A percentile compares a stretch with the other conserved stretches of the same genome.
phyloP scores from a whole-genome alignment of 2,329 filamentous ascomycete species.

The Cucurbitaria berberidis region DNA sequence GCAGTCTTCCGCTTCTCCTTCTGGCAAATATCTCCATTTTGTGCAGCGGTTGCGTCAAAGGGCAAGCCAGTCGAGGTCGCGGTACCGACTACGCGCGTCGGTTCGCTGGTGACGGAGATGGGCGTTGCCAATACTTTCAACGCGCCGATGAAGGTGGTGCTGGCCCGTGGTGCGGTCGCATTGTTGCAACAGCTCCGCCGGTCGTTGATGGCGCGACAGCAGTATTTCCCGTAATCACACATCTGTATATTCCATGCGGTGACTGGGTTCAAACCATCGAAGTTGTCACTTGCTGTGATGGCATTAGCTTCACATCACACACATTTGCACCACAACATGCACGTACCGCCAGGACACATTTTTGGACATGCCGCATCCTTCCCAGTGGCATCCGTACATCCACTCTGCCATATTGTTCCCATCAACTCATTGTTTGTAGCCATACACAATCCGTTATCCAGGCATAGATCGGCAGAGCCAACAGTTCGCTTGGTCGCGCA shows the following conservation, averaged over 20 bases:
- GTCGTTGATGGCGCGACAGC: conserved; percentile 38
- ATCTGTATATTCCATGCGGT: conserved; percentile 44
- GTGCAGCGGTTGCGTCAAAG: conserved; percentile 7
- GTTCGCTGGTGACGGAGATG: conserved; percentile 5
- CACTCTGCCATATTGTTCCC: conserved; percentile 43
- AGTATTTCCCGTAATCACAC: conserved; percentile 44
- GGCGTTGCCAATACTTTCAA: conserved; percentile 18
- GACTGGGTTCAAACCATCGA: conserved; percentile 22
- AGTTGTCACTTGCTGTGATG: conserved; percentile 17
- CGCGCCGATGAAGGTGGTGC: conserved; percentile 28
- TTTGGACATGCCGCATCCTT: conserved; percentile 37
- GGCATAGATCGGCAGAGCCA: conserved; percentile 37
- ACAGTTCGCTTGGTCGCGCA: conserved; percentile 35
- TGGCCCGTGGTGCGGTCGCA: conserved; percentile 29
- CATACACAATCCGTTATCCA: conserved; percentile 45
- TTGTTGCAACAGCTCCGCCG: conserved; percentile 39
- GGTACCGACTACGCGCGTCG: conserved; percentile 14
- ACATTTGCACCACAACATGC: not conserved
- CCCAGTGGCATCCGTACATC: conserved; percentile 45
- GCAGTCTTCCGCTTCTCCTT: conserved; percentile 28
- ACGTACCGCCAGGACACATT: conserved; percentile 40
- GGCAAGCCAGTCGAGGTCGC: conserved; percentile 14
- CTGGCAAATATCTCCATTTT: conserved; percentile 15
- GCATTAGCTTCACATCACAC: not conserved
- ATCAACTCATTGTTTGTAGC: conserved; percentile 34